phyloP scores from a whole-genome alignment of 495 filamentous ascomycete species.

The Beverwykella pulmonaria region DNA sequence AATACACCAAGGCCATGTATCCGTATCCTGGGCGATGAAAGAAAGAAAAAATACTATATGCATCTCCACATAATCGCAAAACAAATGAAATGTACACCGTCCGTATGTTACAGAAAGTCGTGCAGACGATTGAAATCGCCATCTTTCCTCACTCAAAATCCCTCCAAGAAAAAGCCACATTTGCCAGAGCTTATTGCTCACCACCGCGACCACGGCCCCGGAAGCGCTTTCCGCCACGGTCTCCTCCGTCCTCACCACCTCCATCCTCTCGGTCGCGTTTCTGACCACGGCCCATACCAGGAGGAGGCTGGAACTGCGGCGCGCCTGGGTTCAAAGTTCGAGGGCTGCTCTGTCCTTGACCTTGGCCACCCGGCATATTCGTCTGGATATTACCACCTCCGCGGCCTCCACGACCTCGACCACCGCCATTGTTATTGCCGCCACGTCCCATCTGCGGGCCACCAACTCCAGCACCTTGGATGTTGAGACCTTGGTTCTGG shows the following conservation, averaged over 20 bases:
- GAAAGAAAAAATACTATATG: too few species aligned
- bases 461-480: slow-evolving; percentile 10
- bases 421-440: neutral
- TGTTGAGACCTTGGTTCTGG: slow-evolving; percentile 10
- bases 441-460: slow-evolving; percentile 13
- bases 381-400: slow-evolving; percentile 18
- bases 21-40: too few species aligned
- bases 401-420: slow-evolving; percentile 10
- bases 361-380: slow-evolving; percentile 2
- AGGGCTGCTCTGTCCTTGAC: slow-evolving; percentile 10
- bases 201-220: slow-evolving; percentile 18
- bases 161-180: neutral
- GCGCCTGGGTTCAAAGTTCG: slow-evolving; percentile 23
- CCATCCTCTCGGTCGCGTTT: slow-evolving; percentile 18
- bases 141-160: neutral
- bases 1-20: too few species aligned
- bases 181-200: neutral
- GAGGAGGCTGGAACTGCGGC: slow-evolving; percentile 19
- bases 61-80: too few species aligned
- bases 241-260: slow-evolving; percentile 5
- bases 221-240: slow-evolving; percentile 9
- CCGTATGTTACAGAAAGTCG: too few species aligned
- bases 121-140: too few species aligned
- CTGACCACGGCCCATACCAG: slow-evolving; percentile 22
- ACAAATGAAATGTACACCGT: too few species aligned